Base-by-base conservation (phyloP, 108 stramenopile genomes). In the Skeletonema potamos region DNA sequence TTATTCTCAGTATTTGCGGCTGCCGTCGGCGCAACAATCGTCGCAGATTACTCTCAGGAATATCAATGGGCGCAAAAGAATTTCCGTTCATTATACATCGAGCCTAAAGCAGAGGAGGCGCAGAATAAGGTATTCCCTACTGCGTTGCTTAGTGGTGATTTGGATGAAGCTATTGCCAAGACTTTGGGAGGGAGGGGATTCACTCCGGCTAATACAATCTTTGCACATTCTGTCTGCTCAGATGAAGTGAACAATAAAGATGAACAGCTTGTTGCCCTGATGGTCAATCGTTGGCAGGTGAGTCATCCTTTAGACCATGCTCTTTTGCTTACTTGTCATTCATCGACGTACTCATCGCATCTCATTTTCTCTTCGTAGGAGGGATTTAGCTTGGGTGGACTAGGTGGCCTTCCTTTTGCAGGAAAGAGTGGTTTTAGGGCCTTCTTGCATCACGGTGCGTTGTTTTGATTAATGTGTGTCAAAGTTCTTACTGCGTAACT, bases 351-450 rank as follows among this genome's bases (percentile, higher is more conserved):
- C n/a, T n/a, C n/a, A n/a, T n/a, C n/a, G n/a, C n/a, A n/a, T n/a
- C n/a, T n/a, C n/a, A n/a, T n/a, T n/a, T n/a, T n/a, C n/a, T n/a
- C n/a, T n/a, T n/a, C 36, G 12, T 3, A 61, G 12, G 62, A 70
- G 26, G 61, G 54, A 3, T 70, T 70, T 20, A 62, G 62, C 34
- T 22, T 70, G 22, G 68, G 68, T 24, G 68, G 68, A n/a, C 20
- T 70, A 15, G 68, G 20, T 0, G 68, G 68, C 26, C 17, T 70
- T 64, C 68, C 68, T 1, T 70, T 70, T 27, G 62, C 68, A 41
- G 68, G 68, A 62, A 70, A 70, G 68, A 70, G 62, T 24, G 68
- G 68, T 3, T 72, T 64, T 48, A 24, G 46, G 6, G 68, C 68
- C n/a, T 70, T 63, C 37, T 44, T 62, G 8, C 68, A 70, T 41